A percentile compares a stretch with the other conserved stretches of the same genome.
phyloP scores from a whole-genome alignment of 1,284 basidiomycete species.

The Tranzscheliella williamsii region DNA sequence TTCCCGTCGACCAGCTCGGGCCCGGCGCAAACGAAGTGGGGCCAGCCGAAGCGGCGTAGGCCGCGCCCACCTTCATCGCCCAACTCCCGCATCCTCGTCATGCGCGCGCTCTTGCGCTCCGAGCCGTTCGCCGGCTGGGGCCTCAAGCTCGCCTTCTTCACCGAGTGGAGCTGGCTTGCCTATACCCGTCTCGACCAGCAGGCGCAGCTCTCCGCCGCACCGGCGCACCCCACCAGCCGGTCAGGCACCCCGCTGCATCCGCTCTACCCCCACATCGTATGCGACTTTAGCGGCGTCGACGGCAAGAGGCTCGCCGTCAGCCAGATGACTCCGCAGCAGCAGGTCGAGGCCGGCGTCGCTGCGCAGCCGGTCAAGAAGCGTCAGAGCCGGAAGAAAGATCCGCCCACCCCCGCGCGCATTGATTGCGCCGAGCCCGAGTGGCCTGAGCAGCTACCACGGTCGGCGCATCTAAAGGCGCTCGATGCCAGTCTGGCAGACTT shows the following conservation, averaged over 20 bases:
- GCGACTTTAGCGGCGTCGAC: slow-evolving; percentile 54
- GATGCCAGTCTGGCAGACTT: slow-evolving; percentile 32
- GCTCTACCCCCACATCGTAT: slow-evolving; percentile 25
- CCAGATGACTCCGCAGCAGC: slow-evolving; percentile 7
- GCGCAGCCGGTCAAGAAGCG: slow-evolving; percentile 18
- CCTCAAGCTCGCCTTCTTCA: slow-evolving; percentile 51
- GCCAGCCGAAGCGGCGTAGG: slow-evolving; percentile 10
- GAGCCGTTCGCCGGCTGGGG: slow-evolving; percentile 58
- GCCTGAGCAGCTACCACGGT: slow-evolving; percentile 16
- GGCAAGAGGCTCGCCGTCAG: slow-evolving; percentile 22
- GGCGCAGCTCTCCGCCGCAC: neutral
- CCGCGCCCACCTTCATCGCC: slow-evolving; percentile 29
- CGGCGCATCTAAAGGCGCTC: slow-evolving; percentile 26
- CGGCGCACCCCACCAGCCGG: slow-evolving; percentile 9
- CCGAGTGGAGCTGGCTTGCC: slow-evolving; percentile 48
- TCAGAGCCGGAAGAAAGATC: slow-evolving; percentile 8
- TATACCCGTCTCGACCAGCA: slow-evolving; percentile 12
- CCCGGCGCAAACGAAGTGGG: slow-evolving; percentile 18
- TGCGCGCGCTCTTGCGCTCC: slow-evolving; percentile 49
- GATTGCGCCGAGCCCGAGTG: slow-evolving; percentile 18
- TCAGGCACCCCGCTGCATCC: slow-evolving; percentile 27
- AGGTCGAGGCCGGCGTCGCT: slow-evolving; percentile 13
- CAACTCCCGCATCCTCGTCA: slow-evolving; percentile 55
- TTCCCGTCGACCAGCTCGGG: slow-evolving; percentile 37
- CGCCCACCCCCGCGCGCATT: neutral